Evolutionary conservation across 495 filamentous ascomycete species (phyloP).

Genomic region (Antarctomyces pellizariae): DNA sequence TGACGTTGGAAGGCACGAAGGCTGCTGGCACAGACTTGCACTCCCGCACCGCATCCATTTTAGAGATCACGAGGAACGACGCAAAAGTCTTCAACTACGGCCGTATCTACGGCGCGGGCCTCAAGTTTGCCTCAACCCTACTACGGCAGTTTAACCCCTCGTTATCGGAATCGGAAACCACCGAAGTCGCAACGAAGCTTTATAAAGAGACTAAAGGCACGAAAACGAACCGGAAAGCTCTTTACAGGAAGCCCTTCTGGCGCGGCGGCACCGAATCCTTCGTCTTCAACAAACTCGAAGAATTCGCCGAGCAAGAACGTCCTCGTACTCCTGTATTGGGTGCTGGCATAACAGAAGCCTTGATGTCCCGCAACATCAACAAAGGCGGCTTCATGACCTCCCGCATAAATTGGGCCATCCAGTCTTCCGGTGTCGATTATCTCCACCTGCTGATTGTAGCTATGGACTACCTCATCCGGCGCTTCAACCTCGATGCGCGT

Average conservation of each 20-base stretch:
- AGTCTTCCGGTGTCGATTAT: slow-evolving; percentile 93
- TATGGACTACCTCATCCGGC: slow-evolving; percentile 87
- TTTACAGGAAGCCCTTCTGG: slow-evolving; percentile 70
- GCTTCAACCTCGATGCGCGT: slow-evolving; percentile 62
- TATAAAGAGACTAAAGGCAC: slow-evolving; percentile 79
- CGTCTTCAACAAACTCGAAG: slow-evolving; percentile 93
- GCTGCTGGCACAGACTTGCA: slow-evolving; percentile 84
- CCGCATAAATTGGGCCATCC: slow-evolving; percentile 97
- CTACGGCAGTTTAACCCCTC: slow-evolving; percentile 80
- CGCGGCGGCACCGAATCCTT: slow-evolving; percentile 89
- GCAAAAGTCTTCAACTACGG: slow-evolving; percentile 99
- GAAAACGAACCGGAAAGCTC: slow-evolving; percentile 39
- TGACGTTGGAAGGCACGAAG: slow-evolving; percentile 94
- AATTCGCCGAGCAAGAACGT: slow-evolving; percentile 83
- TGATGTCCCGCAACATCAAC: slow-evolving; percentile 68
- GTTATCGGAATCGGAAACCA: slow-evolving; percentile 52
- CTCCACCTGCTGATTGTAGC: slow-evolving; percentile 78
- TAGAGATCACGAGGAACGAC: slow-evolving; percentile 83
- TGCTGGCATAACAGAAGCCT: slow-evolving; percentile 86
- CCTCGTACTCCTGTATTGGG: slow-evolving; percentile 87
- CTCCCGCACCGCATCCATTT: slow-evolving; percentile 73
- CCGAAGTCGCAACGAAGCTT: slow-evolving; percentile 49
- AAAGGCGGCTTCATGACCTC: slow-evolving; percentile 87
- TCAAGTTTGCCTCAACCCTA: slow-evolving; percentile 78
- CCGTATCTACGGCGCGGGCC: slow-evolving; percentile 86